A percentile compares a stretch with the other conserved stretches of the same genome.
Conservation (phyloP, 2,329 filamentous ascomycete species). For the Penicillium fuscoglaucum region DNA sequence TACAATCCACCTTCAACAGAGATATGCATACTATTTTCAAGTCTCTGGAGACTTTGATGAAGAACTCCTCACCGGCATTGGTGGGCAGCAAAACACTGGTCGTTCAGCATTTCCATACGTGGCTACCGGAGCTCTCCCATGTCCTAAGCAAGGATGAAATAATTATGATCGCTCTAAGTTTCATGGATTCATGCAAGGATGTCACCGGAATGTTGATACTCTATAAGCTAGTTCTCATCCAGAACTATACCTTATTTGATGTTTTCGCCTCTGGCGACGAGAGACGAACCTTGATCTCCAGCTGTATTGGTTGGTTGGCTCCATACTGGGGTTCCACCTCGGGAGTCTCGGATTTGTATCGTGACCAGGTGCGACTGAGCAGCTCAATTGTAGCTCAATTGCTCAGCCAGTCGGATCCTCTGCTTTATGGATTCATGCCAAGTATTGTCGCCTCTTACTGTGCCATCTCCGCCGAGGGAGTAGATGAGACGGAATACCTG, state of each 20-base stretch:
- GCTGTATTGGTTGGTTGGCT: constrained; percentile 85
- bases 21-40: constrained; percentile 87
- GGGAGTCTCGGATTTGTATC: constrained; percentile 79
- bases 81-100: constrained; percentile 93
- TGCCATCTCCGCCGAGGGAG: constrained; percentile 67
- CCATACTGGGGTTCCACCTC: constrained; percentile 85
- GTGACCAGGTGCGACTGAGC: constrained; percentile 88
- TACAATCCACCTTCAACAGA: constrained; percentile 71
- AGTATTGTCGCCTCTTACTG: constrained; percentile 90
- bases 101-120: constrained; percentile 94
- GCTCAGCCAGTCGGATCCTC: constrained; percentile 71
- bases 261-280: constrained; percentile 80
- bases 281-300: constrained; percentile 69
- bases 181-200: constrained; percentile 83
- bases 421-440: constrained; percentile 84
- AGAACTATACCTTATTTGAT: constrained; percentile 81
- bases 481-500: constrained; percentile 60
- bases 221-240: constrained; percentile 88
- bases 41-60: constrained; percentile 85
- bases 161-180: constrained; percentile 84
- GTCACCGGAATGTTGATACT: constrained; percentile 89
- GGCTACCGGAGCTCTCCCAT: constrained; percentile 85
- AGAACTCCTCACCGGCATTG: constrained; percentile 76
- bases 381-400: constrained; percentile 90
- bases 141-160: constrained; percentile 81